These are phyloP conservation scores for Elaeis guineensis DNA, from an alignment of 176 grass and related monocot genomes.

Conservation along the genomic window DNA sequence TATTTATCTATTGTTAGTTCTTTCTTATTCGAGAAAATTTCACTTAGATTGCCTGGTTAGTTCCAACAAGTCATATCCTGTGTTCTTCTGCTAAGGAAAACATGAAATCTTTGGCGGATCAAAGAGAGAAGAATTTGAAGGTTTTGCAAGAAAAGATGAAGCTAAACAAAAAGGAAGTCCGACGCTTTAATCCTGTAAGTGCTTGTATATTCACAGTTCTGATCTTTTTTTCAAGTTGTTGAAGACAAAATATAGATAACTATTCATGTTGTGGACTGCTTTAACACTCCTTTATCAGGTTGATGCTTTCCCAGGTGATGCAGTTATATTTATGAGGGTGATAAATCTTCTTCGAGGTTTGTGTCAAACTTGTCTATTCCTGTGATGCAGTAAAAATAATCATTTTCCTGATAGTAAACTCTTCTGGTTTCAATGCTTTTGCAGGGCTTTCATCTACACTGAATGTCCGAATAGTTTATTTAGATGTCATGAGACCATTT, in stretches of 20 bases:
- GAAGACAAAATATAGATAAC: not conserved
- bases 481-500: constrained; percentile 98
- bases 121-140: constrained; percentile 74
- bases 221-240: not conserved
- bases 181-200: constrained; percentile 90
- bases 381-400: not conserved
- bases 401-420: constrained; percentile 7
- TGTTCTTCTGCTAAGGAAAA: constrained; percentile 47
- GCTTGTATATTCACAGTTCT: not conserved
- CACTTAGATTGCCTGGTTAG: not conserved
- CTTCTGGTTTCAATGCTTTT: constrained; percentile 6
- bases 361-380: constrained; percentile 8
- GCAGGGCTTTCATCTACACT: constrained; percentile 84
- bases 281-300: constrained; percentile 34
- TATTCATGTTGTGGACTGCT: not conserved
- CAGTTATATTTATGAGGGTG: constrained; percentile 86
- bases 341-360: constrained; percentile 99
- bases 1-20: not conserved
- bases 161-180: constrained; percentile 61
- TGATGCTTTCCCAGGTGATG: constrained; percentile 99
- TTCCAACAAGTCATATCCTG: not conserved
- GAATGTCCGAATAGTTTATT: constrained; percentile 79
- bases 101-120: constrained; percentile 56
- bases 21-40: not conserved
- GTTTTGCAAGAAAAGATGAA: constrained; percentile 76